Evolutionary conservation across 208 protist genomes (phyloP), one percentile per base, ranked within the genome.

Genomic region (Phytomonas sp.): DNA sequence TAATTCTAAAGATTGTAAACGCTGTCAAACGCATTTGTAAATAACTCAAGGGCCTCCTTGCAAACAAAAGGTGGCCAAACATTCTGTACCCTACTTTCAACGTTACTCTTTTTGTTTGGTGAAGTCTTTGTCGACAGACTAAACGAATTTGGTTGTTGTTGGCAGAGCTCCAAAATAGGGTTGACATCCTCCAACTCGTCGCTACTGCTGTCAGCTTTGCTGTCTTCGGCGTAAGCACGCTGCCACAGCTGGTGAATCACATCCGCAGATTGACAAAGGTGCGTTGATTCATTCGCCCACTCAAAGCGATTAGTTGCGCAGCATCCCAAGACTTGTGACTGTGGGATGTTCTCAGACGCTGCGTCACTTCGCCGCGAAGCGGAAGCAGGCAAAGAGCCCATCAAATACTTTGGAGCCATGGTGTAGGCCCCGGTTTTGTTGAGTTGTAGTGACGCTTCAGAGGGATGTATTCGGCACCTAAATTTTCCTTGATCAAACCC

Each of bases 171-270:
- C 6, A 65, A 5, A 64, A 72, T 71, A 19, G 75, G 75, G 30
- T 60, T 70, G 60, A 74, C 66, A 66, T 74, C 75, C 31, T 79
- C 75, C 45, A 79, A 60, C 31, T 66, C 68, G 6, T 23, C n/a
- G 40, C 40, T 49, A 19, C 12, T 16, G 40, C 40, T 49, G 40
- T 16, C 3, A 19, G 6, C 40, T 49, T 49, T 19, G 14, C 40
- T 12, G 6, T 49, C 40, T 49, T 12, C 12, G 40, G 40, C 12
- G 14, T 49, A 23, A 12, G 40, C 12, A 16, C 40, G 40, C 14
- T 49, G 40, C 40, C 40, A 49, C 14, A 49, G 40, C 40, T 12
- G 40, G 40, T 49, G 40, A 4, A 49, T 12, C 12, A 16, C 40
- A 23, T 12, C 40, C 40, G 40, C 6, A 49, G 40, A 49, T 16